Evolutionary conservation across 2,329 filamentous ascomycete species (phyloP), one percentile per base, ranked within the genome.

Genomic region (Ambrosiella beaveri): DNA sequence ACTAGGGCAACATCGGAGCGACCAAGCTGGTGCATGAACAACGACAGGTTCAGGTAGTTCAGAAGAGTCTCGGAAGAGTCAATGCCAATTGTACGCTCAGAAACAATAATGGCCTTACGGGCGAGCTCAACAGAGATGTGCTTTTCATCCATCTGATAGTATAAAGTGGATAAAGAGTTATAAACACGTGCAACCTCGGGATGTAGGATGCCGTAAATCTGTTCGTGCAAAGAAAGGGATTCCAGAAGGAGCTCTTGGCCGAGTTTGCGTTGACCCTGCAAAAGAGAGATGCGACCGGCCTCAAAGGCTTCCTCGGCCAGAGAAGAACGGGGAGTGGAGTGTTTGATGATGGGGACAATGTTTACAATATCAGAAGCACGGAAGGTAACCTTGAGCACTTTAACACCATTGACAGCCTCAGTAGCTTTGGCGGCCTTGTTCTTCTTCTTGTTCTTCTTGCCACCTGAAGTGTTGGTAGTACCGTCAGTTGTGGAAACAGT

Each of bases 121-220:
- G 93, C 90, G 62, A 98, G 80, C 71, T 98, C 93, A 27, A 97
- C 86, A 27, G 93, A 93, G 8, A 88, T 88, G 41, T 90, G 87
- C 76, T 97, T 97, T 74, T 98, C 93, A 57, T 97, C 93, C n/a
- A 95, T 80, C 69, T 94, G 87, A 71, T 94, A 97, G 74, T 96
- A 96, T 58, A 97, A 78, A 76, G 95, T 95, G 2, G 93, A 95
- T 51, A 98, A 73, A 56, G 86, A 89, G 71, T 95, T 91, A 75
- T 98, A 98, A 36, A 95, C 86, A 63, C 90, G 84, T 52, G 91
- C 93, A 61, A 97, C 91, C 71, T 98, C 93, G 1, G 93, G 90
- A 68, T 98, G 93, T 35, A 98, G 77, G 59, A 97, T 94, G 61
- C 93, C 93, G 66, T 98, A 98, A 64, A 98, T 97, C 71, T 98